Base-by-base conservation (phyloP, 768 basidiomycete genomes). In the Boletellus sp. region DNA sequence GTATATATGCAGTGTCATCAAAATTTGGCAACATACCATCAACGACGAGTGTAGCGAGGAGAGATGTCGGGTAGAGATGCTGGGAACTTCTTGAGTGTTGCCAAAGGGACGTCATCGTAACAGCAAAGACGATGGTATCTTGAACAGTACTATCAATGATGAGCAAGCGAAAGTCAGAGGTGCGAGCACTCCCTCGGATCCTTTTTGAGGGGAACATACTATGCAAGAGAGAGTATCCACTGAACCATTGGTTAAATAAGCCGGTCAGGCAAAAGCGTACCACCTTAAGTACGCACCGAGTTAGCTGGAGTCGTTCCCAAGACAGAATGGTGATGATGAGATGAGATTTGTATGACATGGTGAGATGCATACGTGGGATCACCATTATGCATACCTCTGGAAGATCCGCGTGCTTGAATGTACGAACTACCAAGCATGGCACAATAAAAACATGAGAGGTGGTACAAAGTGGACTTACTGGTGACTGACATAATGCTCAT, bases 141-240 rank as follows among this genome's bases (percentile, higher is more conserved):
- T 57, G 55, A 22, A 42, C n/a, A 6, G 44, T 11, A n/a, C 57
- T 58, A 10, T n/a, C 13, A 53, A n/a, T 22, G 19, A 24, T n/a
- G 17, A 48, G 16, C 5, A 26, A 37, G 40, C 36, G 13, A 0
- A 7, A 45, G 24, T 17, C 10, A 20, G 36, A 11, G 9, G 19
- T 20, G 4, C 10, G 10, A 12, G 11, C 28, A 28, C 28, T 7
- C 11, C 9, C 9, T 11, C 9, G 28, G 28, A 11, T 22, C 11
- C 4, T 4, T 31, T 11, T 19, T 4, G 31, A 9, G 37, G 7
- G 8, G 6, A 20, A 33, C 45, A 15, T 33, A 55, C 55, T 41
- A 13, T 12, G 50, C 37, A 42, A 53, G 11, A 48, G 0, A 11
- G 7, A 33, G 4, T 15, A 37, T 6, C 55, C 55, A 56, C 55